A percentile compares a stretch with the other conserved stretches of the same genome.
These are phyloP conservation scores for Calycina marina DNA, from an alignment of 2,329 filamentous ascomycete genomes.

Conservation along the genomic window DNA sequence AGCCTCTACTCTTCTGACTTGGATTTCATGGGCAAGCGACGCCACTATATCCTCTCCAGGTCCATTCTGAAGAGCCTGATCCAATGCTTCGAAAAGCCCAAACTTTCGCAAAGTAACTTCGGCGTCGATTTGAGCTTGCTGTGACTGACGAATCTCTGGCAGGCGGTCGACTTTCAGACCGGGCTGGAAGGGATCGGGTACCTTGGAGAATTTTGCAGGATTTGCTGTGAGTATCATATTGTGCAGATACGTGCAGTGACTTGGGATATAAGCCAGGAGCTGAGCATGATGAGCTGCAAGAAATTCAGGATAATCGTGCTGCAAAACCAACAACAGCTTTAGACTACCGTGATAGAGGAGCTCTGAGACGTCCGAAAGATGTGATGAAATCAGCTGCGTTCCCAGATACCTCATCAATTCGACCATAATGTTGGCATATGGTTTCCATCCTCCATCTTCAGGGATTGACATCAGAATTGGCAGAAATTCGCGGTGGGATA, in stretches of 20 bases:
- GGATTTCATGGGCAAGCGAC: constrained; percentile 61
- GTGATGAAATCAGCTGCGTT: constrained; percentile 62
- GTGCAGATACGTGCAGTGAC: constrained; percentile 72
- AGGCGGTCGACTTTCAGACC: constrained; percentile 64
- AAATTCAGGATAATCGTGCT: constrained; percentile 93
- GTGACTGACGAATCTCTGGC: constrained; percentile 57
- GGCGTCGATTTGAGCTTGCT: constrained; percentile 48
- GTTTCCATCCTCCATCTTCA: constrained; percentile 58
- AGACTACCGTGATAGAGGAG: constrained; percentile 75
- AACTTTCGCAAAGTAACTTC: constrained; percentile 33
- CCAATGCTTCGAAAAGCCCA: constrained; percentile 44
- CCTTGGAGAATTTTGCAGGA: constrained; percentile 51
- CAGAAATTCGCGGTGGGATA: constrained; percentile 76
- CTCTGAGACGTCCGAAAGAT: constrained; percentile 54
- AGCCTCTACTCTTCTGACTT: constrained; percentile 39
- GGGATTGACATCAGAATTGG: constrained; percentile 58
- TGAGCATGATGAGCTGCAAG: constrained; percentile 73
- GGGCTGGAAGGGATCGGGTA: constrained; percentile 57
- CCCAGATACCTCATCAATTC: constrained; percentile 60
- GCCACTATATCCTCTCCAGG: constrained; percentile 60
- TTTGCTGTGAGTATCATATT: constrained; percentile 79
- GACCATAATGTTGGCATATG: constrained; percentile 59
- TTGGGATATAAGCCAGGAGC: constrained; percentile 68
- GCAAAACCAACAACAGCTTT: constrained; percentile 69
- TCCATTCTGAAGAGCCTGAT: constrained; percentile 43